Conservation (phyloP, 1,284 basidiomycete genomes). For the Tetrapyrgos nigripes region DNA sequence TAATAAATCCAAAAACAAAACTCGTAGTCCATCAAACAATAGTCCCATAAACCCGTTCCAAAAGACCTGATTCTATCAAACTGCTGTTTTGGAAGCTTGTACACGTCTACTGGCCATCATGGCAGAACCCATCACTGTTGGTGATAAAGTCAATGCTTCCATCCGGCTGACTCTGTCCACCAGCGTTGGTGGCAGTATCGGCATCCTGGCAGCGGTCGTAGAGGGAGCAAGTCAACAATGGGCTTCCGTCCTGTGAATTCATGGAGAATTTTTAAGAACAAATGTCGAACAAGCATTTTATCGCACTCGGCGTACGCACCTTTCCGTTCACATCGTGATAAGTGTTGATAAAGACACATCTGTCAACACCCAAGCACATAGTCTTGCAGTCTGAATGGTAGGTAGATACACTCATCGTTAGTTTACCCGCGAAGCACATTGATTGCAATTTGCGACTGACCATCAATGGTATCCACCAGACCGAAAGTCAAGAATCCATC, state of each 20-base stretch:
- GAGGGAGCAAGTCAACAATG: slow-evolving; percentile 48
- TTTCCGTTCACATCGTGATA: slow-evolving; percentile 42
- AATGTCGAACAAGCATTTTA: neutral
- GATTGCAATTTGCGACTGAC: slow-evolving; percentile 20
- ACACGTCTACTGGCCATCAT: no score
- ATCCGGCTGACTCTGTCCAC: slow-evolving; percentile 48
- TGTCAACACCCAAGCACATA: slow-evolving; percentile 37
- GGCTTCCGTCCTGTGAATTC: slow-evolving; percentile 39
- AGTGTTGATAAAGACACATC: slow-evolving; percentile 40
- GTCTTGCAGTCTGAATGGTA: slow-evolving; percentile 34
- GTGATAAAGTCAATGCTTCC: slow-evolving; percentile 46
- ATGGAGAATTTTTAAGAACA: neutral
- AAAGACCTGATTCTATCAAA: no score
- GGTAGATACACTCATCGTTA: no score
- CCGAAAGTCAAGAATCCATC: slow-evolving; percentile 38
- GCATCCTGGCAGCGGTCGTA: slow-evolving; percentile 42
- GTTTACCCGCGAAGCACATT: no score
- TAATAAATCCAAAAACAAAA: no score
- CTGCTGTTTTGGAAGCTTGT: no score
- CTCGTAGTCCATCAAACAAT: no score
- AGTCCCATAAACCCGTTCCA: no score
- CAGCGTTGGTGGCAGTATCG: slow-evolving; percentile 42
- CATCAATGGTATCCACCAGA: slow-evolving; percentile 39
- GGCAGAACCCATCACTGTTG: slow-evolving; percentile 48
- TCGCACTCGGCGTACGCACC: no score